Evolutionary conservation across 768 basidiomycete genomes (phyloP).

Genomic region (Rhizopogon vinicolor): DNA sequence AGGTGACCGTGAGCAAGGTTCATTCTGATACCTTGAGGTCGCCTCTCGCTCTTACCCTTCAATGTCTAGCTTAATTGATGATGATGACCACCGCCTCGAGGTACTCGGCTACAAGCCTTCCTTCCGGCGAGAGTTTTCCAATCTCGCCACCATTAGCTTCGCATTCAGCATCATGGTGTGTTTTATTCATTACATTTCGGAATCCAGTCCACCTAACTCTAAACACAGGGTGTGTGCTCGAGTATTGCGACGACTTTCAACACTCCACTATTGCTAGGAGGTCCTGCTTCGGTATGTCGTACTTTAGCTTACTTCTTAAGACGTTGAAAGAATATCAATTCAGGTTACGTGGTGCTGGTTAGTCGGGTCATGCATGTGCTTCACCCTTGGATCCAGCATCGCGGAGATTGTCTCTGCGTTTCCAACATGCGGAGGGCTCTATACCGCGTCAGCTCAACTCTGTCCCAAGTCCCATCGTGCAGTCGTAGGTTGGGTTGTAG

Average conservation of each 20-base stretch:
- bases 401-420: conserved; percentile 76
- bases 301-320: not conserved
- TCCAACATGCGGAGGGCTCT: conserved; percentile 73
- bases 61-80: conserved; percentile 9
- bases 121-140: conserved; percentile 83
- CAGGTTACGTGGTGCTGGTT: conserved; percentile 75
- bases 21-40: not conserved
- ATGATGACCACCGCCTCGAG: conserved; percentile 59
- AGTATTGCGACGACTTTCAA: conserved; percentile 78
- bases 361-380: conserved; percentile 66
- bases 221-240: conserved; percentile 59
- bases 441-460: conserved; percentile 73
- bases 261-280: conserved; percentile 64
- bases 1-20: not conserved
- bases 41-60: not conserved
- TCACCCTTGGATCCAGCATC: conserved; percentile 67
- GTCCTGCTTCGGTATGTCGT: conserved; percentile 56
- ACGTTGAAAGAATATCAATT: not conserved
- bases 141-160: conserved; percentile 72
- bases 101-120: conserved; percentile 72
- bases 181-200: not conserved
- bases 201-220: not conserved
- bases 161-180: conserved; percentile 74
- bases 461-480: conserved; percentile 59
- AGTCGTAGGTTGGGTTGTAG: conserved; percentile 73